These are phyloP conservation scores for Flaveria ramosissima DNA, from an alignment of 129 eudicot genomes.

Conservation along the genomic window DNA sequence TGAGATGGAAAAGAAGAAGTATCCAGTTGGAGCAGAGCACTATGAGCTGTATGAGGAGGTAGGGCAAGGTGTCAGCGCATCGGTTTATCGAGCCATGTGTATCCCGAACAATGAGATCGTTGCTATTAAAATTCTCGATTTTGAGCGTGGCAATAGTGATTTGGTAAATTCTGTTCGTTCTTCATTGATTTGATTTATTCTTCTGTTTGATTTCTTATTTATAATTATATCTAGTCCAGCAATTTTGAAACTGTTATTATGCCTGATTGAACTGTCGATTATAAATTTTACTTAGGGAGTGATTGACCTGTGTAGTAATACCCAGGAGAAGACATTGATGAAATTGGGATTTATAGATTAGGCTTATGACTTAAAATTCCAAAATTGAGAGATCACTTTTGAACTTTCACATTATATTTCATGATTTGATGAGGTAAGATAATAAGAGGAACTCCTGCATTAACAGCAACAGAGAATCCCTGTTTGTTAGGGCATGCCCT, in stretches of 20 bases:
- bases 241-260: background rate
- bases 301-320: background rate
- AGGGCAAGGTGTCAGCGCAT: constrained; percentile 90
- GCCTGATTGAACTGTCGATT: constrained; percentile 9
- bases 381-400: constrained; percentile 1
- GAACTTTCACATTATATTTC: background rate
- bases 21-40: constrained; percentile 75
- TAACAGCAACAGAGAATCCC: background rate
- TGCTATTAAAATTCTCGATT: constrained; percentile 87
- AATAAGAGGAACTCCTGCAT: background rate
- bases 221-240: background rate
- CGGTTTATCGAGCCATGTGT: constrained; percentile 83
- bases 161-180: constrained; percentile 53
- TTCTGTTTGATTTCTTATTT: background rate
- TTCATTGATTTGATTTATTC: background rate
- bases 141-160: constrained; percentile 79
- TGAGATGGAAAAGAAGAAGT: constrained; percentile 75
- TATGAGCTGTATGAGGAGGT: constrained; percentile 80
- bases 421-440: constrained; percentile 16
- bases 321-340: constrained; percentile 1
- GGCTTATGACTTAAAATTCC: constrained; percentile 14
- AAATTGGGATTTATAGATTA: background rate
- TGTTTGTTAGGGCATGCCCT: background rate
- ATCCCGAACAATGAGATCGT: constrained; percentile 67
- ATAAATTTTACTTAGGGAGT: background rate